phyloP scores from a whole-genome alignment of 1,284 basidiomycete genomes.

The Ustilago hordei region DNA sequence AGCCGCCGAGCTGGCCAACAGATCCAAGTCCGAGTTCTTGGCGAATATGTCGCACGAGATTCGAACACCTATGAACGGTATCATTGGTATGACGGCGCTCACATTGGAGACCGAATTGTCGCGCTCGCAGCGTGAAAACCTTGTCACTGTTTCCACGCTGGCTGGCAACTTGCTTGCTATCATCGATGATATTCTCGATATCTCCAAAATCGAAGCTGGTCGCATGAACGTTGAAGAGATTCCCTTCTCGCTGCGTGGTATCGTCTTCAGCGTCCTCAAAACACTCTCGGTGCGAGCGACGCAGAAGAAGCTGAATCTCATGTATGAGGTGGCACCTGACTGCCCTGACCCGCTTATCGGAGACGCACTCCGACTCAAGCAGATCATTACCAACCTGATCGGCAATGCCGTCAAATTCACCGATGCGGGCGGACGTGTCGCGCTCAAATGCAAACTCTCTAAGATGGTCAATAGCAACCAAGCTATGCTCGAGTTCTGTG shows the following conservation, averaged over 20 bases:
- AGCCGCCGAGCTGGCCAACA: conserved; percentile 91
- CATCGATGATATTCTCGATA: conserved; percentile 74
- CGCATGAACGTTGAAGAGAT: conserved; percentile 99
- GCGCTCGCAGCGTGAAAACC: conserved; percentile 89
- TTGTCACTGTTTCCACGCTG: conserved; percentile 93
- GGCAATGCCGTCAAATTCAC: conserved; percentile 78
- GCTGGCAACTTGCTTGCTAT: conserved; percentile 93
- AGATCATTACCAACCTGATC: conserved; percentile 68
- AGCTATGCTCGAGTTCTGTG: conserved; percentile 94
- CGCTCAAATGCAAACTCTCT: conserved; percentile 84
- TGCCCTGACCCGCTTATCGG: conserved; percentile 98
- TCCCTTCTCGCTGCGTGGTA: conserved; percentile 95
- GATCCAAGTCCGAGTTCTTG: conserved; percentile 92
- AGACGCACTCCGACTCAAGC: conserved; percentile 82
- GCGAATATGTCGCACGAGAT: conserved; percentile 70
- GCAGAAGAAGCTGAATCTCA: conserved; percentile 95
- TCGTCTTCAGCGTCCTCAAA: conserved; percentile 97
- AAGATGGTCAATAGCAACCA: conserved; percentile 76
- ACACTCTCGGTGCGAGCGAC: conserved; percentile 97
- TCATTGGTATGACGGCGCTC: conserved; percentile 99
- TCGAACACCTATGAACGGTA: conserved; percentile 74
- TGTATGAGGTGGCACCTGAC: conserved; percentile 94
- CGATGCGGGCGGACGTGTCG: conserved; percentile 85
- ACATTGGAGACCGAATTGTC: conserved; percentile 93
- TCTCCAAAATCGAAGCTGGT: conserved; percentile 80